Conservation (phyloP, 177 flowering plant genomes). For the Vitis hybrid region DNA sequence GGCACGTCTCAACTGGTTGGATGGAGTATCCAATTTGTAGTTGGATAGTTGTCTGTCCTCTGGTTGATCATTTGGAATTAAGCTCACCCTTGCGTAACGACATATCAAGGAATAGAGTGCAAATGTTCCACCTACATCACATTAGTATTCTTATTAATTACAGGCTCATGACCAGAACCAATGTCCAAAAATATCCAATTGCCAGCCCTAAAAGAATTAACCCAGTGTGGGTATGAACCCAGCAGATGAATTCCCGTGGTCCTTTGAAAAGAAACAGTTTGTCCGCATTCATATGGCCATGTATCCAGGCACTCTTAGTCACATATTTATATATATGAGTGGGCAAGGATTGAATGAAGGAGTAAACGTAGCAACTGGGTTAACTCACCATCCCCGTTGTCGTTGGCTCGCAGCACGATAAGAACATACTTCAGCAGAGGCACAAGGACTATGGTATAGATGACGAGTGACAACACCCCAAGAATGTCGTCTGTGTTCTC, state of each 20-base stretch:
- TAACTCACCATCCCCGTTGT: constrained; percentile 37
- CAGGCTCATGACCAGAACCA: too few species aligned
- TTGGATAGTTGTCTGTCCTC: constrained; percentile 60
- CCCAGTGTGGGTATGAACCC: neutral
- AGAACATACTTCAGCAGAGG: constrained; percentile 33
- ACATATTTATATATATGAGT: too few species aligned
- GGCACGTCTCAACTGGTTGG: constrained; percentile 34
- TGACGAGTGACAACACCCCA: constrained; percentile 34
- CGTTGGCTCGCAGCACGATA: constrained; percentile 35
- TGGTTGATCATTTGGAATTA: constrained; percentile 54
- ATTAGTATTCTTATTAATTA: neutral
- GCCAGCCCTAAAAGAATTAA: neutral
- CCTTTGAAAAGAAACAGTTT: too few species aligned
- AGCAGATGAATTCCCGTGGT: too few species aligned
- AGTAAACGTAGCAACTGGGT: neutral
- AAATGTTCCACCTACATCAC: constrained; percentile 57
- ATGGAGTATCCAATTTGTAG: constrained; percentile 46
- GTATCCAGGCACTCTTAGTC: too few species aligned
- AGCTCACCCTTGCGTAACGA: constrained; percentile 47
- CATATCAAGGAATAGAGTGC: constrained; percentile 65
- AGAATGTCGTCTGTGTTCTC: constrained; percentile 21
- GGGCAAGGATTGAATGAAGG: too few species aligned
- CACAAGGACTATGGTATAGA: constrained; percentile 29
- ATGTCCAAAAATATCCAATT: too few species aligned
- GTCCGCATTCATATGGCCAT: too few species aligned